A percentile compares a stretch with the other conserved stretches of the same genome.
These are phyloP conservation scores for Pilaira anomala DNA, from an alignment of 192 early-diverging fungal species.

Conservation along the genomic window DNA sequence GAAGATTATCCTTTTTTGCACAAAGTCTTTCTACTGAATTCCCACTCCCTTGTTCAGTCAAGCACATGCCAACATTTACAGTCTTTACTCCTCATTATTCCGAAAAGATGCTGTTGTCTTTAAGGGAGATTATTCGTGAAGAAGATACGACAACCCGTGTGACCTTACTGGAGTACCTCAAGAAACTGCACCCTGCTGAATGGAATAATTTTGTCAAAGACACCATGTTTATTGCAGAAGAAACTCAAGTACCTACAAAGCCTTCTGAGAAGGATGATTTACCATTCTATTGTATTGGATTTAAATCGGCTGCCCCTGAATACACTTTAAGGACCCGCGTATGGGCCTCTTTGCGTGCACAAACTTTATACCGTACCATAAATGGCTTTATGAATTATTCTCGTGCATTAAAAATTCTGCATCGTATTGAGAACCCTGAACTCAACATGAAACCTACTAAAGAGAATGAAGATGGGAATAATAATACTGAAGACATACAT, in stretches of 20 bases:
- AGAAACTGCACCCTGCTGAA: conserved; percentile 61
- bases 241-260: conserved; percentile 22
- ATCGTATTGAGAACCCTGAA: conserved; percentile 66
- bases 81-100: conserved; percentile 71
- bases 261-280: conserved; percentile 52
- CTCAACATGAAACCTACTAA: conserved; percentile 35
- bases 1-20: conserved; percentile 69
- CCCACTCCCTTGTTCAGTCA: conserved; percentile 59
- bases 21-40: conserved; percentile 65
- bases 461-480: neutral
- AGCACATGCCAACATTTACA: conserved; percentile 67
- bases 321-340: conserved; percentile 67
- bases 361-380: conserved; percentile 70
- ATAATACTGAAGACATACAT: neutral
- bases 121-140: conserved; percentile 72
- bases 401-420: conserved; percentile 63
- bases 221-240: conserved; percentile 64
- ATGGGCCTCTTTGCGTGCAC: conserved; percentile 70
- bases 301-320: conserved; percentile 64
- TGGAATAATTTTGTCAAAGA: conserved; percentile 81
- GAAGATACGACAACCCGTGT: conserved; percentile 65
- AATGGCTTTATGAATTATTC: conserved; percentile 74
- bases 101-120: conserved; percentile 66
- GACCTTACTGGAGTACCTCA: conserved; percentile 66
- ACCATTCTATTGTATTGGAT: conserved; percentile 67